Evolutionary conservation across 2,329 filamentous ascomycete species (phyloP), one percentile per base, ranked within the genome.

Genomic region (Hyphodiscus sp.): DNA sequence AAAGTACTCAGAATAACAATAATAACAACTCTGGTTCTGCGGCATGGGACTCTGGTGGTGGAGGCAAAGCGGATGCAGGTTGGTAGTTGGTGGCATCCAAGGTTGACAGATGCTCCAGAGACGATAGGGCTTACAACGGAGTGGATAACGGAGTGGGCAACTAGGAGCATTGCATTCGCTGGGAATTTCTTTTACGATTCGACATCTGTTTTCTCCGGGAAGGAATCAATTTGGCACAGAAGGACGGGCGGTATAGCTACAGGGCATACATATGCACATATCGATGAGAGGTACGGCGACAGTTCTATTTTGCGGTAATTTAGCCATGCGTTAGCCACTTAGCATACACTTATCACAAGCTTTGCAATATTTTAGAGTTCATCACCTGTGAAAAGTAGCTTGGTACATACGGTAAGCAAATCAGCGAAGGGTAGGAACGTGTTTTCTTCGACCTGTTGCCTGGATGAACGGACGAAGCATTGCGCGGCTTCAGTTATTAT

Each of bases 1-100:
- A 54, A 33, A 54, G 46, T 33, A 52, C 44, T 29, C 20, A 43
- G 20, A 55, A 50, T 45, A 26, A 47, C n/a, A 47, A 47, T 46
- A 42, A 51, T 11, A 52, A 51, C 13, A 45, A 47, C 18, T 23
- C 38, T 18, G n/a, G 48, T n/a, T n/a, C n/a, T n/a, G n/a, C 6
- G 44, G 41, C 23, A 44, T 13, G 18, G 33, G 19, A 26, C 20
- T 45, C 23, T 19, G 26, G 26, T 3, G 30, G 29, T 9, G 43
- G 30, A 26, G 30, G 18, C 38, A 30, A 30, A 13, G 11, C 9
- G 13, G 18, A 47, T 30, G n/a, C n/a, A 6, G 45, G 45, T 15
- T 47, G 45, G 45, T 47, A 47, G 16, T 38, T 38, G 33, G 33
- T 4, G 33, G 16, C 16, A 38, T 38, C 33, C 33, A 6, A n/a